Conservation (phyloP, 805 yeast species). For the Metschnikowia peoriensis region DNA sequence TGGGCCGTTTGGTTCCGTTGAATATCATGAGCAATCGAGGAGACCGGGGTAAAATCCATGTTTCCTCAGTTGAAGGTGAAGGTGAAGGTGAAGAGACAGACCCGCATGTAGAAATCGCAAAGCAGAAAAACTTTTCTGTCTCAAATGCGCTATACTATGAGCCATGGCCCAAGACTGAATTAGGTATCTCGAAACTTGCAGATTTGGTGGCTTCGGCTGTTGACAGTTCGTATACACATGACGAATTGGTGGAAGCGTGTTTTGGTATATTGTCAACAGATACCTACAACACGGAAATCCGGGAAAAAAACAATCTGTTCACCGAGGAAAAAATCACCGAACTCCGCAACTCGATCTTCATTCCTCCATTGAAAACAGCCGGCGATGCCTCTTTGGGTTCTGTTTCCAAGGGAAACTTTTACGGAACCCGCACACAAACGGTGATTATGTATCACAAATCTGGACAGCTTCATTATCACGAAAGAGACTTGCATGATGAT, state of each 20-base stretch:
- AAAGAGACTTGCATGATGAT: slow-evolving; percentile 49
- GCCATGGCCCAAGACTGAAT: slow-evolving; percentile 73
- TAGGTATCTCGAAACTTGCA: slow-evolving; percentile 42
- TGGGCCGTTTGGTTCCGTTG: slow-evolving; percentile 33
- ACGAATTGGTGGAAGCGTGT: slow-evolving; percentile 47
- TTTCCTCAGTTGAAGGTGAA: neutral
- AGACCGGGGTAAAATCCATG: slow-evolving; percentile 35
- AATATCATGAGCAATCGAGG: slow-evolving; percentile 52
- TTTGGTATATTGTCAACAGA: slow-evolving; percentile 52
- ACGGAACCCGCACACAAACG: slow-evolving; percentile 90
- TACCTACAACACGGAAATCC: slow-evolving; percentile 35
- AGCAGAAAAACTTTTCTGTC: slow-evolving; percentile 49
- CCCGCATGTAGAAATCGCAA: slow-evolving; percentile 19
- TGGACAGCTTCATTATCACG: slow-evolving; percentile 58
- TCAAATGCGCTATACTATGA: slow-evolving; percentile 65
- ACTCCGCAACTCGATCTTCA: slow-evolving; percentile 60
- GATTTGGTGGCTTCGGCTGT: slow-evolving; percentile 21
- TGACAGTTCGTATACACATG: slow-evolving; percentile 24
- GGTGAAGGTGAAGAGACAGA: slow-evolving; percentile 14
- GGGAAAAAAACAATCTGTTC: slow-evolving; percentile 15
- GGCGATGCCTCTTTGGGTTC: slow-evolving; percentile 2
- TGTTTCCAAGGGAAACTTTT: slow-evolving; percentile 36
- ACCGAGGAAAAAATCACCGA: slow-evolving; percentile 29
- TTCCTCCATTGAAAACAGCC: slow-evolving; percentile 56
- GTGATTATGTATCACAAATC: slow-evolving; percentile 56